phyloP scores from a whole-genome alignment of 2,329 filamentous ascomycete species.

The Nannizzia gypsea region DNA sequence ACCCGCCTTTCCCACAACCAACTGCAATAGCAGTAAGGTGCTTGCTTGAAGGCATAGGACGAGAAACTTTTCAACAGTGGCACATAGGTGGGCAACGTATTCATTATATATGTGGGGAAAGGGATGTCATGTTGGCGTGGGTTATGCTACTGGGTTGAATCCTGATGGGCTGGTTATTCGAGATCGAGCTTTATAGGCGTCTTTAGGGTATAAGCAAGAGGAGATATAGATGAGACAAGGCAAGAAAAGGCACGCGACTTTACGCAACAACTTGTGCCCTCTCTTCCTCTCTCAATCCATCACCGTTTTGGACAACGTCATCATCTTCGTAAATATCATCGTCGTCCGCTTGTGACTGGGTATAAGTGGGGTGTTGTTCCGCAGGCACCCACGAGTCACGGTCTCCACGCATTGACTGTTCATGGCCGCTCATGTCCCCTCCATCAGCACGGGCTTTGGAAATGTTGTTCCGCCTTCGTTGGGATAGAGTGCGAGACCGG shows the following conservation, averaged over 20 bases:
- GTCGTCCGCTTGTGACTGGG: slow-evolving; percentile 34
- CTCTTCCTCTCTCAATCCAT: slow-evolving; percentile 27
- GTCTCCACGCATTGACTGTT: slow-evolving; percentile 65
- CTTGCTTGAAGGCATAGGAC: too few species aligned
- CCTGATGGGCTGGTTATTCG: not conserved
- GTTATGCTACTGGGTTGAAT: too few species aligned
- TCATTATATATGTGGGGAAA: too few species aligned
- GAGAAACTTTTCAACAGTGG: too few species aligned
- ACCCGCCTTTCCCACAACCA: not conserved
- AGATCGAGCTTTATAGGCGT: not conserved
- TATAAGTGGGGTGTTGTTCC: slow-evolving; percentile 42
- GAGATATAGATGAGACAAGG: not conserved
- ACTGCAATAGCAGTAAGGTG: too few species aligned
- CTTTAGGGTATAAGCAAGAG: not conserved
- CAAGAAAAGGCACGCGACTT: not conserved
- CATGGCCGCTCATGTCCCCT: slow-evolving; percentile 71
- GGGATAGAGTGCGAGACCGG: slow-evolving; percentile 75
- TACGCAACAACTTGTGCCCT: slow-evolving; percentile 16
- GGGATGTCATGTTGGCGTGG: too few species aligned
- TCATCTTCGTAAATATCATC: slow-evolving; percentile 27
- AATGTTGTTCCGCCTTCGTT: slow-evolving; percentile 65
- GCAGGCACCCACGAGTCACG: slow-evolving; percentile 72
- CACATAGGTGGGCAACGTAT: too few species aligned
- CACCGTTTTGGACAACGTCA: slow-evolving; percentile 19
- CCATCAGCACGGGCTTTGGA: slow-evolving; percentile 50